Evolutionary conservation across 2,329 filamentous ascomycete species (phyloP).

Genomic region (Clonostachys chloroleuca): DNA sequence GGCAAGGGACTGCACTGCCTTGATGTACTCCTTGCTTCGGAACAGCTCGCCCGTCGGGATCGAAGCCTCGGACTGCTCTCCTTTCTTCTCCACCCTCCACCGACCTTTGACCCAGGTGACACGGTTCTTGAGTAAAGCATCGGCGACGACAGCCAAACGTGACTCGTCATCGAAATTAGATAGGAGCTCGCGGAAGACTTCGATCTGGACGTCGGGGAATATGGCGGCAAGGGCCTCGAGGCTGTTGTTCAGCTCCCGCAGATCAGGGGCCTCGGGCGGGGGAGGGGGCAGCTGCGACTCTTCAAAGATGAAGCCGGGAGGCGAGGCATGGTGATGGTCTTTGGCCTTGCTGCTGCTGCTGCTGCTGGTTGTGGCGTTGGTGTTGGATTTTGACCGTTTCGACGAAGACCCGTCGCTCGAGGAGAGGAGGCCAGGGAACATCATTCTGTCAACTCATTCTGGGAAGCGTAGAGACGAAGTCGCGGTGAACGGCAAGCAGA

Average conservation of each 20-base stretch:
- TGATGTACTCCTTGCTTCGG: slow-evolving; percentile 61
- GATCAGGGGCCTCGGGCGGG: slow-evolving; percentile 51
- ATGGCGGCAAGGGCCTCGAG: slow-evolving; percentile 66
- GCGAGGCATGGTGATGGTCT: slow-evolving; percentile 14
- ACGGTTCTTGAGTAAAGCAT: slow-evolving; percentile 69
- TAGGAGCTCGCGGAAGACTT: slow-evolving; percentile 81
- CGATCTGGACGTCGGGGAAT: slow-evolving; percentile 77
- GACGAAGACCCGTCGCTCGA: slow-evolving; percentile 30
- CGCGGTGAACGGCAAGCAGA: too few species aligned
- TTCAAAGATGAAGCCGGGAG: slow-evolving; percentile 47
- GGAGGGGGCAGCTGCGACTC: slow-evolving; percentile 46
- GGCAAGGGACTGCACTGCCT: slow-evolving; percentile 62
- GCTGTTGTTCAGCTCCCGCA: slow-evolving; percentile 65
- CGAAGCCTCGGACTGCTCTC: background rate
- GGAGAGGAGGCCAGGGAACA: slow-evolving; percentile 41
- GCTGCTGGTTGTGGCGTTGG: slow-evolving; percentile 5
- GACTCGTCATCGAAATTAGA: slow-evolving; percentile 71
- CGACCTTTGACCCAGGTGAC: slow-evolving; percentile 68
- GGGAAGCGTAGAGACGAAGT: slow-evolving; percentile 3
- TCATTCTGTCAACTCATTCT: slow-evolving; percentile 38
- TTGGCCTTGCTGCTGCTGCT: background rate
- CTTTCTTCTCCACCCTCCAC: slow-evolving; percentile 42
- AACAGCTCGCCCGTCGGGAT: slow-evolving; percentile 62
- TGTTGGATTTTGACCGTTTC: slow-evolving; percentile 19
- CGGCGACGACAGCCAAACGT: slow-evolving; percentile 70